A percentile compares a stretch with the other conserved stretches of the same genome.
phyloP scores from a whole-genome alignment of 2,329 filamentous ascomycete genomes.

The Furcasterigmium sp. region DNA sequence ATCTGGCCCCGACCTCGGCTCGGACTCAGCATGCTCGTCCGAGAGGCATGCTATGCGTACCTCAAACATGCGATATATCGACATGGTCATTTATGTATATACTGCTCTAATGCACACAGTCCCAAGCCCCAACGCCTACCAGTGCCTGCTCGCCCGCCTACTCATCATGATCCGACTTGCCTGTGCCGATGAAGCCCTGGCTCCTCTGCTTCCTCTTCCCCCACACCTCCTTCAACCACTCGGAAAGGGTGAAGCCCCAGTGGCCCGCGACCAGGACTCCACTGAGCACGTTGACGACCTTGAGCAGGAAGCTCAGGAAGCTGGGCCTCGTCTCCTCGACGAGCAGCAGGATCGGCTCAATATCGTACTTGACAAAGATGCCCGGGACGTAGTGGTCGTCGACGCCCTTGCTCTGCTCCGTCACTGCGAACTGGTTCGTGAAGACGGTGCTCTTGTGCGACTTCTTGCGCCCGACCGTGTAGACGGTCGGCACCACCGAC shows the following conservation, averaged over 20 bases:
- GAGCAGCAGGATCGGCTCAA: slow-evolving; percentile 86
- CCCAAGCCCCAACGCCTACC: too few relatives aligned
- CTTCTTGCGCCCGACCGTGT: slow-evolving; percentile 55
- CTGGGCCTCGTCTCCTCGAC: slow-evolving; percentile 77
- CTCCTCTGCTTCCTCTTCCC: slow-evolving; percentile 41
- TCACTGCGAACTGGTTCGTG: slow-evolving; percentile 98
- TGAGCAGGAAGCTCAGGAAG: slow-evolving; percentile 69
- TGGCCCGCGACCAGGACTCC: slow-evolving; percentile 91
- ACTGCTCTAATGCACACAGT: too few relatives aligned
- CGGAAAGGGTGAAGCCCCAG: slow-evolving; percentile 82
- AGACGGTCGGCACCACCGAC: slow-evolving; percentile 89
- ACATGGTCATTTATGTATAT: too few relatives aligned
- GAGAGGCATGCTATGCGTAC: too few relatives aligned
- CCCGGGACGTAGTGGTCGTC: slow-evolving; percentile 72
- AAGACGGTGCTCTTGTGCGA: slow-evolving; percentile 56
- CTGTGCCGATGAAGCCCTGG: slow-evolving; percentile 16
- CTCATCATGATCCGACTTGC: slow-evolving; percentile 10
- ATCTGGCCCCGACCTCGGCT: slow-evolving; percentile 1
- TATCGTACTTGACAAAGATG: slow-evolving; percentile 98
- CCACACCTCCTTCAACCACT: slow-evolving; percentile 61
- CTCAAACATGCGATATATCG: too few relatives aligned
- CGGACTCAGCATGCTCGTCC: too few relatives aligned
- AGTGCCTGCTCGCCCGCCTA: too few relatives aligned
- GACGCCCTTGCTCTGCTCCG: slow-evolving; percentile 72
- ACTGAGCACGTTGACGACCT: slow-evolving; percentile 84